Evolutionary conservation across 2,329 filamentous ascomycete species (phyloP).

Genomic region (Colletotrichum plurivorum): DNA sequence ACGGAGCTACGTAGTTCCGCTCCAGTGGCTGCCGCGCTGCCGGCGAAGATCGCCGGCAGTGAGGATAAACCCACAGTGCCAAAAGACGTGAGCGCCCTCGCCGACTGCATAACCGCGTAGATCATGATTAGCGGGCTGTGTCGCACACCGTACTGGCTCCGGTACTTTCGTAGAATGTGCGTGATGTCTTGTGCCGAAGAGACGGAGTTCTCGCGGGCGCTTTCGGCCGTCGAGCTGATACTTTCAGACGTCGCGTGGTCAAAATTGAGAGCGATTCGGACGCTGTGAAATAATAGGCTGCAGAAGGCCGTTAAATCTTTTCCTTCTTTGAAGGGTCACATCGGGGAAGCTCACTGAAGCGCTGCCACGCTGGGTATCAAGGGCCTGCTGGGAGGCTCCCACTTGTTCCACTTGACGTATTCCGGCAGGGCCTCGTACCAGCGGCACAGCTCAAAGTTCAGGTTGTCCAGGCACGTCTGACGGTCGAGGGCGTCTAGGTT

Average conservation of each 20-base stretch:
- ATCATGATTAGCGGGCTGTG: constrained; percentile 24
- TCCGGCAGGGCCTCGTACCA: constrained; percentile 43
- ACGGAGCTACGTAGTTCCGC: too few species aligned
- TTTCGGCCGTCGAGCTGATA: not conserved
- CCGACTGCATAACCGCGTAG: constrained; percentile 21
- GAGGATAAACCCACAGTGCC: too few species aligned
- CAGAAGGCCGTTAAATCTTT: not conserved
- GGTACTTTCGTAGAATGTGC: constrained; percentile 42
- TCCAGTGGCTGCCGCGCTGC: too few species aligned
- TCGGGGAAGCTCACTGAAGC: constrained; percentile 40
- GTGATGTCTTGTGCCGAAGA: constrained; percentile 44
- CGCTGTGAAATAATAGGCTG: constrained; percentile 43
- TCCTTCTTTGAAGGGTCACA: not conserved
- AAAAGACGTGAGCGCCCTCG: constrained; percentile 1
- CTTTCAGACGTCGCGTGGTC: constrained; percentile 34
- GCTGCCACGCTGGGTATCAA: constrained; percentile 38
- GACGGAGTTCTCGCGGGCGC: constrained; percentile 37
- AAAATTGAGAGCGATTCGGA: constrained; percentile 45
- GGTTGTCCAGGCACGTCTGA: constrained; percentile 29
- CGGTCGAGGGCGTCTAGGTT: constrained; percentile 14
- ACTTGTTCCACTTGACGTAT: constrained; percentile 43
- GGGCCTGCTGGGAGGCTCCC: constrained; percentile 40
- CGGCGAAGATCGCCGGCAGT: too few species aligned
- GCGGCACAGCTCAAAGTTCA: constrained; percentile 42
- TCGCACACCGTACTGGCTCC: constrained; percentile 39